phyloP scores from a whole-genome alignment of 305 asterid genomes.

The Solanum aculeatissimum region DNA sequence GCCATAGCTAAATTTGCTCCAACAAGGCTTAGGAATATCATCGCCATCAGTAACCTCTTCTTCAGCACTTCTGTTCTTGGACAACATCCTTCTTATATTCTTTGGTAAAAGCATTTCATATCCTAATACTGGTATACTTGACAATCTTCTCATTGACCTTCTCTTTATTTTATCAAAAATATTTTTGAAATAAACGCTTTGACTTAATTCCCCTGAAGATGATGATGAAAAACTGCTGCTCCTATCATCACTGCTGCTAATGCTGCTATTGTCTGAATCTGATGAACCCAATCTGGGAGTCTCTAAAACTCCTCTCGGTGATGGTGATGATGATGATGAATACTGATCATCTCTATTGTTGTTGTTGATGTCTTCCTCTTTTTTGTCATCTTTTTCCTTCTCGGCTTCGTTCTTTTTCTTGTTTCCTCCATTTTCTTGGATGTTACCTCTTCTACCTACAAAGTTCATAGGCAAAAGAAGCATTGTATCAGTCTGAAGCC shows the following conservation, averaged over 20 bases:
- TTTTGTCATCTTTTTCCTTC: neutral
- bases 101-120: constrained; percentile 31
- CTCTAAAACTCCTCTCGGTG: constrained; percentile 71
- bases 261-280: constrained; percentile 34
- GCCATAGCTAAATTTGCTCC: constrained; percentile 54
- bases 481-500: neutral
- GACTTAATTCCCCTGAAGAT: neutral
- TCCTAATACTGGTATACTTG: constrained; percentile 46
- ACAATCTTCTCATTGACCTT: constrained; percentile 38
- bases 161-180: constrained; percentile 42
- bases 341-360: neutral
- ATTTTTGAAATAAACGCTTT: constrained; percentile 52
- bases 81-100: constrained; percentile 30
- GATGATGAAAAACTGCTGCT: constrained; percentile 25
- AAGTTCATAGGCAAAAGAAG: neutral
- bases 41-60: constrained; percentile 19
- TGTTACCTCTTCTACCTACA: neutral
- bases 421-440: neutral
- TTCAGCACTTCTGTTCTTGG: constrained; percentile 40
- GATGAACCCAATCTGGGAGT: constrained; percentile 21
- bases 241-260: constrained; percentile 16
- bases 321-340: constrained; percentile 30
- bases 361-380: neutral
- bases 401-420: neutral
- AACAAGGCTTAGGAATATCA: constrained; percentile 59